Evolutionary conservation across 306 rosid species (phyloP).

Genomic region (Glycyrrhiza uralensis): DNA sequence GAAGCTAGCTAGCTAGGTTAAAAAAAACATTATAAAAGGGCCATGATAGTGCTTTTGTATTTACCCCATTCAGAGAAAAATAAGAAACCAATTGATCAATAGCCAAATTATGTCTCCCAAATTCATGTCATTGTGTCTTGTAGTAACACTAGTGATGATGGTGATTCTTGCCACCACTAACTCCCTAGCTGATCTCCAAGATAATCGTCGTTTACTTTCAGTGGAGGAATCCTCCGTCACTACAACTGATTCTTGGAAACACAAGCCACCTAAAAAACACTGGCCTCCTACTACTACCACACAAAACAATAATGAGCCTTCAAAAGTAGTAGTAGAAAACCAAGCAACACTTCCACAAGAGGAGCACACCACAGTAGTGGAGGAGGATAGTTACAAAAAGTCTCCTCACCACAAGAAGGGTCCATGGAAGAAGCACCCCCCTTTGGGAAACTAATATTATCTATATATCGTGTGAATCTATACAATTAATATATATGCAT

Average conservation of each 20-base stretch:
- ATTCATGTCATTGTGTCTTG: background rate
- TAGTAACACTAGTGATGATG: background rate
- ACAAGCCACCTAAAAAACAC: background rate
- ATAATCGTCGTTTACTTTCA: too few relatives aligned
- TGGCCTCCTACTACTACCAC: constrained; percentile 6
- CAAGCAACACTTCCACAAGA: background rate
- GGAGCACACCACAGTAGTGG: background rate
- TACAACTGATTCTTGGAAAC: background rate
- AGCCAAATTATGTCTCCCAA: constrained; percentile 12
- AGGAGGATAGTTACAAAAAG: background rate
- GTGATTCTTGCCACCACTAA: background rate
- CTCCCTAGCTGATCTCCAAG: constrained; percentile 8
- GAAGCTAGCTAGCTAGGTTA: background rate
- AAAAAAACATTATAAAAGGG: background rate
- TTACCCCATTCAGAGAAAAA: background rate
- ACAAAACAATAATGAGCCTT: background rate
- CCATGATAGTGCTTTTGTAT: background rate
- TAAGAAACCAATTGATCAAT: too few relatives aligned
- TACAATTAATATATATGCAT: too few relatives aligned
- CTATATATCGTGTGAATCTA: too few relatives aligned
- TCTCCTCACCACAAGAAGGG: background rate
- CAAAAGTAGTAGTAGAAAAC: background rate
- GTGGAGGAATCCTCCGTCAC: background rate
- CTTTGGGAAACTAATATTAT: background rate
- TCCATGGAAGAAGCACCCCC: background rate